Evolutionary conservation across 148 eudicot genomes (phyloP).

Genomic region (Silene conica): DNA sequence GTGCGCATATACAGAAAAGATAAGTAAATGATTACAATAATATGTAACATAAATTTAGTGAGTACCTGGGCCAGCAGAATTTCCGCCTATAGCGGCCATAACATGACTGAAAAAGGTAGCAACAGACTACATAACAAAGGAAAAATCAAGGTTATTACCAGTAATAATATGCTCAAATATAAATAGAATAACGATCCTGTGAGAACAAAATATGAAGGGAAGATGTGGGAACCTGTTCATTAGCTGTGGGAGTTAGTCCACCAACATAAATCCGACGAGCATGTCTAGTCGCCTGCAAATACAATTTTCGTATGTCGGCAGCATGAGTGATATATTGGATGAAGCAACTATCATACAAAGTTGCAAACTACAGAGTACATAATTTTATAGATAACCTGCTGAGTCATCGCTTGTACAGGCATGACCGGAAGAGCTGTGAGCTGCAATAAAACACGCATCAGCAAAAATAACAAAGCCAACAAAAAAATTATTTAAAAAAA

Average conservation of each 20-base stretch:
- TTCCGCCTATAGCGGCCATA: constrained; percentile 89
- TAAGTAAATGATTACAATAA: background rate
- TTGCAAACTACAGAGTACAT: background rate
- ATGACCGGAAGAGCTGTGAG: constrained; percentile 76
- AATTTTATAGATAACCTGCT: constrained; percentile 59
- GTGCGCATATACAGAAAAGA: background rate
- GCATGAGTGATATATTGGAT: background rate
- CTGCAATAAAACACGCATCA: constrained; percentile 30
- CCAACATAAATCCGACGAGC: constrained; percentile 98
- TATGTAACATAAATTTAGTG: background rate
- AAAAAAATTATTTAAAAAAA: background rate
- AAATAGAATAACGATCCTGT: background rate
- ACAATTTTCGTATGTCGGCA: background rate
- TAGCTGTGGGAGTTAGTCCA: constrained; percentile 90
- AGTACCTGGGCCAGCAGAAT: constrained; percentile 96
- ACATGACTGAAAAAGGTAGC: constrained; percentile 93
- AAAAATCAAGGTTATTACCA: background rate
- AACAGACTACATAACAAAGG: constrained; percentile 56
- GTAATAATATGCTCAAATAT: background rate
- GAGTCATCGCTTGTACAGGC: constrained; percentile 98
- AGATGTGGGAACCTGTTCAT: constrained; percentile 68
- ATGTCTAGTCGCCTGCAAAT: constrained; percentile 90
- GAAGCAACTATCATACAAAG: background rate
- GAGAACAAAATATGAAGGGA: background rate
- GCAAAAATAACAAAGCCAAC: background rate